Conservation (phyloP, 75 land plant genomes). For the Pinus albicaulis region DNA sequence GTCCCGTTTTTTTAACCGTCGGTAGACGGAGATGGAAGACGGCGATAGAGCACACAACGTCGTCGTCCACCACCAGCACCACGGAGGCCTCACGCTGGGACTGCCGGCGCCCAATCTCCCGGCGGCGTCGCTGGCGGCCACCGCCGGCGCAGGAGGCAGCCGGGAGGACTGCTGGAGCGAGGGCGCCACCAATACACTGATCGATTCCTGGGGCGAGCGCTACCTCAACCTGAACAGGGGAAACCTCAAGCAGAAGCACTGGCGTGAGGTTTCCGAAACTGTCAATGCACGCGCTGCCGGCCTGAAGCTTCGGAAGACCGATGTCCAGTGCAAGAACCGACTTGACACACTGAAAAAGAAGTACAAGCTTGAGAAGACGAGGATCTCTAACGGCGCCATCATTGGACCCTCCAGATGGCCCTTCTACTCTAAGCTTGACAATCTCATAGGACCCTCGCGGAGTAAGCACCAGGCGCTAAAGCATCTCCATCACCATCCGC, state of each 20-base stretch:
- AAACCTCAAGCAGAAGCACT: conserved; percentile 80
- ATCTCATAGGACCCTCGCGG: conserved; percentile 53
- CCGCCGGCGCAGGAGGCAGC: conserved; percentile 17
- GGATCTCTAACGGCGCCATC: neutral
- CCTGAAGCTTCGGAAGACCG: conserved; percentile 37
- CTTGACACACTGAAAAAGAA: conserved; percentile 91
- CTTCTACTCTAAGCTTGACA: conserved; percentile 55
- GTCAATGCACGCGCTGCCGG: conserved; percentile 45
- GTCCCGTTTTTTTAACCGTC: too few species aligned
- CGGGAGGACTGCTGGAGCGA: conserved; percentile 88
- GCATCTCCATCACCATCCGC: conserved; percentile 1
- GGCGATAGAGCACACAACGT: too few species aligned
- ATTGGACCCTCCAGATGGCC: conserved; percentile 49
- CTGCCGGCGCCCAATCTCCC: conserved; percentile 11
- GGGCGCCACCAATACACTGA: conserved; percentile 53
- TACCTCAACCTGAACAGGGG: conserved; percentile 73
- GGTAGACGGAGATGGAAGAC: too few species aligned
- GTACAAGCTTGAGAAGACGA: conserved; percentile 72
- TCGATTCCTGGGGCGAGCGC: conserved; percentile 88
- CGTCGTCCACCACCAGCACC: conserved; percentile 1
- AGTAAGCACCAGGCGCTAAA: conserved; percentile 18
- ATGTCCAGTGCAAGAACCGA: conserved; percentile 89
- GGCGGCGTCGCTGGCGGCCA: neutral
- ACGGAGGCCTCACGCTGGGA: neutral
- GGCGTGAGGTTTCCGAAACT: conserved; percentile 78